Base-by-base conservation (phyloP, 2,329 filamentous ascomycete species). In the Leptographium galeiforme region DNA sequence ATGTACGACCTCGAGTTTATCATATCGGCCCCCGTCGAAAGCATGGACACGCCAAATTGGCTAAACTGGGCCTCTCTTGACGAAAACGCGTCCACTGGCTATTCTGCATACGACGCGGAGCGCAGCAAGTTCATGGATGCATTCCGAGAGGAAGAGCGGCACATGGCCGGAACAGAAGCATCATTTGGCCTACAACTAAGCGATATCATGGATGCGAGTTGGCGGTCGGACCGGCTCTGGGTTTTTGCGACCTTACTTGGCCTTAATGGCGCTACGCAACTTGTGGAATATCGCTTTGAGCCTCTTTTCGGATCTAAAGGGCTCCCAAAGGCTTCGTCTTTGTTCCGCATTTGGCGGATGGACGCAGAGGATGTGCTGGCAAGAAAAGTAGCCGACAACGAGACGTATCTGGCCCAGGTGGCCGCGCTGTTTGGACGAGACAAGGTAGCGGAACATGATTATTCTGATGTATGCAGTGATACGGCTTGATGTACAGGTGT, bases 1-100 rank as follows among this genome's bases (percentile, higher is more conserved):
- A 50, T 66, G 4, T 62, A 66, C n/a, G 64, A 67, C 52, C 60
- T 62, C 46, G 64, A 67, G 56, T 66, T 61, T 63, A 56, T 64
- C 36, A 63, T 61, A 56, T 57, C 64, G 18, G 45, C 63, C 64
- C 48, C 50, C 54, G 10, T 63, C 65, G 53, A 62, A 57, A 44
- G 58, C 58, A 64, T 45, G 19, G n/a, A 48, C 2, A 57, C 62
- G 33, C 63, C 63, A 30, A 61, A 63, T 55, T 67, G 60, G 63
- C 59, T 67, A 40, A 65, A 61, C 44, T 57, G 54, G 57, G 41
- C 40, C 3, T 30, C 14, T 4, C 51, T 61, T 14, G 57, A 59
- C 45, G 32, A 56, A 11, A 38, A 59, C 10, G 25, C 45, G 34
- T 54, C 57, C 16, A 40, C 8, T 38, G 53, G 56, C 33, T 61